phyloP scores from a whole-genome alignment of 495 filamentous ascomycete species.

The Aspergillus affinis region DNA sequence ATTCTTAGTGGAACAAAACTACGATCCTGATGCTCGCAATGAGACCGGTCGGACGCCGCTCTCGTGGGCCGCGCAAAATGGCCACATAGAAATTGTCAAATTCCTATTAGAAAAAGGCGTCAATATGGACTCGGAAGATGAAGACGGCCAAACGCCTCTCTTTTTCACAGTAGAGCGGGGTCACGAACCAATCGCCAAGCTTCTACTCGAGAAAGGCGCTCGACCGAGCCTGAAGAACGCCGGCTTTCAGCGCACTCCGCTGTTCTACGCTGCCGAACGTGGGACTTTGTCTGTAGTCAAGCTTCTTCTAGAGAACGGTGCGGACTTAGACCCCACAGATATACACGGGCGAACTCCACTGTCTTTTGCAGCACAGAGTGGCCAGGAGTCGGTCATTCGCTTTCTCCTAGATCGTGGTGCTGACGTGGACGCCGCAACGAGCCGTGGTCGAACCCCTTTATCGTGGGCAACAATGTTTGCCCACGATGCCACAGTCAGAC shows the following conservation, averaged over 20 bases:
- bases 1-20: not conserved
- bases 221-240: not conserved
- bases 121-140: not conserved
- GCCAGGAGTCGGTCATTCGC: not conserved
- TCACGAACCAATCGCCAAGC: not conserved
- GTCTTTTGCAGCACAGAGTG: not conserved
- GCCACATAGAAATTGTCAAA: not conserved
- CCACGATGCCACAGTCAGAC: not conserved
- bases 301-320: not conserved
- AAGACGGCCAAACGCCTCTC: not conserved
- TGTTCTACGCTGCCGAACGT: not conserved
- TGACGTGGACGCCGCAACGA: not conserved
- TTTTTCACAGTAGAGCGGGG: not conserved
- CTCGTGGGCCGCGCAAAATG: conserved; percentile 2
- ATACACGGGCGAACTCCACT: not conserved
- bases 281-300: not conserved
- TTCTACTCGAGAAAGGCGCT: not conserved
- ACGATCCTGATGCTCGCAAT: not conserved
- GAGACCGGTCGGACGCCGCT: not conserved
- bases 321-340: not conserved
- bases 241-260: not conserved
- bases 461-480: not conserved
- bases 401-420: not conserved
- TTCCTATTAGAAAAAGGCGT: not conserved
- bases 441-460: not conserved